Evolutionary conservation across 2,329 filamentous ascomycete genomes (phyloP), one percentile per base, ranked within the genome.

Genomic region (Apiospora rasikravindrae): DNA sequence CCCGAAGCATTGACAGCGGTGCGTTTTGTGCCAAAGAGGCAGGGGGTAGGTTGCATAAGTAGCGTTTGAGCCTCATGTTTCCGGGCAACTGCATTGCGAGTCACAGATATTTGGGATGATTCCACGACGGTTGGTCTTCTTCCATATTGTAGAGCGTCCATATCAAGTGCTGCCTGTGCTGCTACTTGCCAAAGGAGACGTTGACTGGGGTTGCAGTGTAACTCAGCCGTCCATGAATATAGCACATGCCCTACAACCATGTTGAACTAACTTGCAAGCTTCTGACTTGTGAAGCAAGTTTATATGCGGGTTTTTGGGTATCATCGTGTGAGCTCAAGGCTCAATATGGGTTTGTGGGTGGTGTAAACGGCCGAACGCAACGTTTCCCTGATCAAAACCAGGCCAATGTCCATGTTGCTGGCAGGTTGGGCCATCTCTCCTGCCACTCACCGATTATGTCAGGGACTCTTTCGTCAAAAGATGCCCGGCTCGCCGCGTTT

Each of bases 381-480:
- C 37, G 26, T 19, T 11, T 47, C 11, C 69, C 10, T 29, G 26
- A 70, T 86, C 84, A 98, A 80, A 98, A 94, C 95, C 96, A 99
- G 37, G 95, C 94, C 80, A 98, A 81, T 33, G 95, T 98, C 96
- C 96, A 99, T 71, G 96, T 88, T 2, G 95, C 94, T 24, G 96
- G 96, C 77, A 98, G 83, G 77, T 94, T 92, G 6, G 96, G 96
- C 94, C 96, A 98, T 77, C 92, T 89, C 82, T 98, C 95, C 83
- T 99, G 96, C 96, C 96, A 99, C 70, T 91, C 90, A 1, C 91
- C 96, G 73, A 99, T 84, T 47, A 99, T 93, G 75, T 98, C 95
- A 0, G 96, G 96, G 2, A 99, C 96, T 71, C 91, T 90, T 81
- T 98, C 95, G 82, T 99, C 96, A 78, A 99, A 99, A 42, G 92